A percentile compares a stretch with the other conserved stretches of the same genome.
Evolutionary conservation across 352 stramenopile species (phyloP).

Genomic region (Pythium chondricola): DNA sequence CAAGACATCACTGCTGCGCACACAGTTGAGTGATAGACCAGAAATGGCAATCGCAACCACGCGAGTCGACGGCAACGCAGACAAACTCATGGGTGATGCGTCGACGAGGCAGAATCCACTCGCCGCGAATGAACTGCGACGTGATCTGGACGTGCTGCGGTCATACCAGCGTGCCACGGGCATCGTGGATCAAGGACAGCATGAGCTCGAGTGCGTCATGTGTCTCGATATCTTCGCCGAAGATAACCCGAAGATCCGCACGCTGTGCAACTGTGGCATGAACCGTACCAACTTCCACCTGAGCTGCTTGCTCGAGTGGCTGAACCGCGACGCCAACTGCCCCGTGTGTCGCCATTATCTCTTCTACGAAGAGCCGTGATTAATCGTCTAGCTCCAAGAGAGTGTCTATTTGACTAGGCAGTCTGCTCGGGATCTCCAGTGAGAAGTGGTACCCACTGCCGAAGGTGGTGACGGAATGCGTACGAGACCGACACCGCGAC

Average conservation of each 20-base stretch:
- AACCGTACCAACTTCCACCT: slow-evolving; percentile 89
- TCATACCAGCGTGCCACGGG: slow-evolving; percentile 68
- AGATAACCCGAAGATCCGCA: slow-evolving; percentile 76
- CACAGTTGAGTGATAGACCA: too few relatives aligned
- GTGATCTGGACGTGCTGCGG: slow-evolving; percentile 39
- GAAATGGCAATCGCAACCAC: too few relatives aligned
- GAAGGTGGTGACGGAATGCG: slow-evolving; percentile 13
- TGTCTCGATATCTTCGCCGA: slow-evolving; percentile 23
- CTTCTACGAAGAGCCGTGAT: slow-evolving; percentile 79
- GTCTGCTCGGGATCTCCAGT: not conserved
- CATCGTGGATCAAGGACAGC: slow-evolving; percentile 52
- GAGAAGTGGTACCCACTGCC: slow-evolving; percentile 7
- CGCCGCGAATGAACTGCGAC: slow-evolving; percentile 12
- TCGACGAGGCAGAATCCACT: too few relatives aligned
- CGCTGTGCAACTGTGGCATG: slow-evolving; percentile 83
- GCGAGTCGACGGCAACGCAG: not conserved
- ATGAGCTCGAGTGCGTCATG: slow-evolving; percentile 83
- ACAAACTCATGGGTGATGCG: not conserved
- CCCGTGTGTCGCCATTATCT: slow-evolving; percentile 82
- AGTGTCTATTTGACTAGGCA: too few relatives aligned
- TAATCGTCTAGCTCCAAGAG: too few relatives aligned
- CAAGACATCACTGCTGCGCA: slow-evolving; percentile 11
- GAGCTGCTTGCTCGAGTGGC: slow-evolving; percentile 83
- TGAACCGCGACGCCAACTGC: slow-evolving; percentile 79
- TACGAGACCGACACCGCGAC: slow-evolving; percentile 14